Conservation (phyloP, 805 yeast genomes). For the Debaryomyces hansenii region DNA sequence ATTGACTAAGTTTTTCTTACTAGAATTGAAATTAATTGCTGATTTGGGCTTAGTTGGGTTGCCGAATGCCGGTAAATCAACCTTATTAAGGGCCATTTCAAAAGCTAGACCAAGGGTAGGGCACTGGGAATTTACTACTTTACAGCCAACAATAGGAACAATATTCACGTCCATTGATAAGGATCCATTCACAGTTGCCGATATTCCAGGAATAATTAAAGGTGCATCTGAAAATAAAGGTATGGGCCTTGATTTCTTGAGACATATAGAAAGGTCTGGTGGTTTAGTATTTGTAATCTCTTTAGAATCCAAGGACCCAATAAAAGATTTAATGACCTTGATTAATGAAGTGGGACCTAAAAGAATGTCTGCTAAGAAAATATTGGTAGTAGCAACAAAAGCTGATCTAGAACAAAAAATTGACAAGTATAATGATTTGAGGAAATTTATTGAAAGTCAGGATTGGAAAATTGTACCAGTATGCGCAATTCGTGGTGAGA, state of each 20-base stretch:
- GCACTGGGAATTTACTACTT: slow-evolving; percentile 95
- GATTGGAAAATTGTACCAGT: slow-evolving; percentile 79
- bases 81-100: slow-evolving; percentile 81
- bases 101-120: slow-evolving; percentile 90
- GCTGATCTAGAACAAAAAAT: slow-evolving; percentile 71
- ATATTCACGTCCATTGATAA: slow-evolving; percentile 64
- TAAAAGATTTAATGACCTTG: slow-evolving; percentile 60
- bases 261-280: slow-evolving; percentile 90
- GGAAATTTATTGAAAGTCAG: slow-evolving; percentile 37
- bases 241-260: slow-evolving; percentile 87
- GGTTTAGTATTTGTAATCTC: slow-evolving; percentile 87
- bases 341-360: slow-evolving; percentile 69
- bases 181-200: slow-evolving; percentile 87
- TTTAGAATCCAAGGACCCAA: slow-evolving; percentile 67
- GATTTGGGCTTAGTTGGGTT: slow-evolving; percentile 93
- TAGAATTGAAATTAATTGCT: slow-evolving; percentile 86
- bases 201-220: slow-evolving; percentile 91
- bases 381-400: slow-evolving; percentile 87
- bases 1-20: slow-evolving; percentile 61
- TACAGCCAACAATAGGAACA: slow-evolving; percentile 91
- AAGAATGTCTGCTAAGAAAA: slow-evolving; percentile 58
- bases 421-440: slow-evolving; percentile 47
- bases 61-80: slow-evolving; percentile 96
- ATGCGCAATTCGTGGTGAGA: slow-evolving; percentile 74
- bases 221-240: slow-evolving; percentile 88